phyloP scores from a whole-genome alignment of 2,329 filamentous ascomycete species.

The Neofusicoccum sp. region DNA sequence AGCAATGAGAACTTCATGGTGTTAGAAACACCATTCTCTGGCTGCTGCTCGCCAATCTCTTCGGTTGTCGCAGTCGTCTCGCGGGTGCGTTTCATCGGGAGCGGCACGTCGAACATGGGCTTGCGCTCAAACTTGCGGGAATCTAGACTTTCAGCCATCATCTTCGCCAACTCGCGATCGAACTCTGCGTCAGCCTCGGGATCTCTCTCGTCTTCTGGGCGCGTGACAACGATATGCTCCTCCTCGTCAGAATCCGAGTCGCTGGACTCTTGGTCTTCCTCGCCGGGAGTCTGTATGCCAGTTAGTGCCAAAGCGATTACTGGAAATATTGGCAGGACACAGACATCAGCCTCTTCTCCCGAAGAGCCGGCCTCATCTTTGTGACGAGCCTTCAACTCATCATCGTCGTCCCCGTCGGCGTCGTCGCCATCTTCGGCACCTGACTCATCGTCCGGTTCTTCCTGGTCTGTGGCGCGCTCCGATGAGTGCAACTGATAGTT shows the following conservation, averaged over 20 bases:
- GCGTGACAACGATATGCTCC: constrained; percentile 87
- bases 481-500: constrained; percentile 79
- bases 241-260: constrained; percentile 60
- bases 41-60: constrained; percentile 40
- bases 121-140: constrained; percentile 96
- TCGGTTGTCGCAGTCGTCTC: constrained; percentile 50
- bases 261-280: constrained; percentile 40
- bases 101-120: constrained; percentile 88
- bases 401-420: constrained; percentile 56
- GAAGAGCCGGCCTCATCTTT: constrained; percentile 26
- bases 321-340: constrained; percentile 20
- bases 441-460: constrained; percentile 64
- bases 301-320: constrained; percentile 37
- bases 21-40: constrained; percentile 36
- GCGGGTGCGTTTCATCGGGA: constrained; percentile 78
- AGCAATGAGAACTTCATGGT: constrained; percentile 98
- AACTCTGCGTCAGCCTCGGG: constrained; percentile 96
- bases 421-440: constrained; percentile 69
- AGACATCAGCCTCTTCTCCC: constrained; percentile 57
- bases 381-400: constrained; percentile 20
- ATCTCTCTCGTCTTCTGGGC: constrained; percentile 85
- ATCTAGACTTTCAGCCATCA: constrained; percentile 97
- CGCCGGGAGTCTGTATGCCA: constrained; percentile 35
- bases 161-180: constrained; percentile 93
- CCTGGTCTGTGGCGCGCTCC: constrained; percentile 67